Conservation (phyloP, 768 basidiomycete genomes). For the Gyrodon lividus region DNA sequence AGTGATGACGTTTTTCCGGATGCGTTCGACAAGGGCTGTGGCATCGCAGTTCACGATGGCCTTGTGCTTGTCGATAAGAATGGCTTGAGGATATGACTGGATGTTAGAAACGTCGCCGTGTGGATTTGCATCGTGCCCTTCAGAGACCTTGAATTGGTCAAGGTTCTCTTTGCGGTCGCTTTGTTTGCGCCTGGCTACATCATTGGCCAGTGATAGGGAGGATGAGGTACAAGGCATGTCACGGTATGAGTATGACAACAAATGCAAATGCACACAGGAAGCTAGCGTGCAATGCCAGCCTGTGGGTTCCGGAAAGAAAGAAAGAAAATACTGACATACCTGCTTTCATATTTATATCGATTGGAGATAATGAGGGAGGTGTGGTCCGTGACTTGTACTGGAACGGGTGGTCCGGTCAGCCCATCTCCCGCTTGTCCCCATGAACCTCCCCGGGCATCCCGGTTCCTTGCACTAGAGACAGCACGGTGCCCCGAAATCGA, state of each 20-base stretch:
- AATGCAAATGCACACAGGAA: too few species aligned
- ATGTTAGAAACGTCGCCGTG: slow-evolving; percentile 13
- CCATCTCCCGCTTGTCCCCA: too few species aligned
- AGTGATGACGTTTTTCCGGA: slow-evolving; percentile 23
- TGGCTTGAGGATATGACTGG: slow-evolving; percentile 26
- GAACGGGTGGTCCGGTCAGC: too few species aligned
- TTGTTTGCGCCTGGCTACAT: slow-evolving; percentile 23
- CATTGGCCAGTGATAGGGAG: background rate
- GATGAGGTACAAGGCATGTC: slow-evolving; percentile 9
- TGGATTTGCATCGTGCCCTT: slow-evolving; percentile 2
- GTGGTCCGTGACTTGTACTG: too few species aligned
- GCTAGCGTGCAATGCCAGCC: too few species aligned
- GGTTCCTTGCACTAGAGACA: too few species aligned
- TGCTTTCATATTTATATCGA: too few species aligned
- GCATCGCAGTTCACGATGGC: slow-evolving; percentile 32
- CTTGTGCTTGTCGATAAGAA: slow-evolving; percentile 26
- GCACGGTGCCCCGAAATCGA: too few species aligned
- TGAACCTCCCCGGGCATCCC: too few species aligned
- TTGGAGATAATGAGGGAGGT: too few species aligned
- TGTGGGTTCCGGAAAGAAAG: too few species aligned
- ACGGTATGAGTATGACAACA: background rate
- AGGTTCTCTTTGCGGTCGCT: slow-evolving; percentile 22
- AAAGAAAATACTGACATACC: too few species aligned
- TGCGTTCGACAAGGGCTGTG: slow-evolving; percentile 22
- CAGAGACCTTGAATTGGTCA: slow-evolving; percentile 1